Conservation (phyloP, 2,329 filamentous ascomycete genomes). For the Leptographium wingfieldii region DNA sequence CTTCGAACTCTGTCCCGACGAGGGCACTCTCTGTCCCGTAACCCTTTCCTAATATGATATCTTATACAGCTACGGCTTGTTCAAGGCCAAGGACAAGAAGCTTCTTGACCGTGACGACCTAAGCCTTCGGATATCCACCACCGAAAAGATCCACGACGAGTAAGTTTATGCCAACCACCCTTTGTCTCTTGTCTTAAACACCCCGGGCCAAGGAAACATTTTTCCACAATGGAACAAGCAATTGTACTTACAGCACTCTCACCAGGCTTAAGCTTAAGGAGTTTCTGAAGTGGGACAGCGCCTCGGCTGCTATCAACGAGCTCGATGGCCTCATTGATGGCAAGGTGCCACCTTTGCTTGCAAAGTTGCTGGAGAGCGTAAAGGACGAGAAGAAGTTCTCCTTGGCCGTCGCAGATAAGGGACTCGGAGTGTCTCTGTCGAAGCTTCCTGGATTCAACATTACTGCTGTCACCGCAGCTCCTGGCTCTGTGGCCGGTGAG, state of each 20-base stretch:
- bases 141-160: conserved; percentile 79
- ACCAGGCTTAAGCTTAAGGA: conserved; percentile 83
- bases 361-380: conserved; percentile 70
- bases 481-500: conserved; percentile 71
- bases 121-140: conserved; percentile 55
- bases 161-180: conserved; percentile 33
- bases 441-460: conserved; percentile 83
- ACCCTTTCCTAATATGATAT: conserved; percentile 22
- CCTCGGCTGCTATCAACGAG: conserved; percentile 80
- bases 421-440: conserved; percentile 82
- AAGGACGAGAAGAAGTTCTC: conserved; percentile 98
- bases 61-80: conserved; percentile 71
- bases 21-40: background rate
- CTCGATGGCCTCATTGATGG: conserved; percentile 79
- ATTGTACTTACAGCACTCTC: background rate
- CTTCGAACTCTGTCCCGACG: background rate
- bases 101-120: conserved; percentile 80
- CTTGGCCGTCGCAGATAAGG: conserved; percentile 84
- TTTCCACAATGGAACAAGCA: background rate
- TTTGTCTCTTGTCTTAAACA: too few species aligned
- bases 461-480: conserved; percentile 64
- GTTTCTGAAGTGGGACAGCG: conserved; percentile 95
- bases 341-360: conserved; percentile 83
- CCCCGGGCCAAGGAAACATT: background rate
- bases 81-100: conserved; percentile 99